These are phyloP conservation scores for Cordyceps militaris DNA, from an alignment of 2,329 filamentous ascomycete genomes.

Conservation along the genomic window DNA sequence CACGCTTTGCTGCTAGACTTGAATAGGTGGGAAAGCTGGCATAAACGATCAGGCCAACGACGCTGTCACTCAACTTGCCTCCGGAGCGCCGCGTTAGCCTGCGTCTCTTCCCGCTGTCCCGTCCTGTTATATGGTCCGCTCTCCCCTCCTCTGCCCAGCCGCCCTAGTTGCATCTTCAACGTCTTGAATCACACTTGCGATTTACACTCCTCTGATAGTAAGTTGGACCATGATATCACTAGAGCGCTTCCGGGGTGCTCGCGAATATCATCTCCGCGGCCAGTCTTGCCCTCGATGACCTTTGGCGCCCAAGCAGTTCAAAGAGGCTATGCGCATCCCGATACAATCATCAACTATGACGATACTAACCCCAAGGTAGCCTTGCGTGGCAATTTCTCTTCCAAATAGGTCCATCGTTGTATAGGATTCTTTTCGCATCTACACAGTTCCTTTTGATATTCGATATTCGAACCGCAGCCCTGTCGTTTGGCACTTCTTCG, in stretches of 20 bases:
- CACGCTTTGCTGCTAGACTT: not conserved
- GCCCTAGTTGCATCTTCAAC: not conserved
- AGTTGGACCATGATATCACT: not conserved
- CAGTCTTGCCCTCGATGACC: not conserved
- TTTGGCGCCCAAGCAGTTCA: not conserved
- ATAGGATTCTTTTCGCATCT: not conserved
- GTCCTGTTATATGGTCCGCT: conserved; percentile 2
- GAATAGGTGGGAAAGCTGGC: not conserved
- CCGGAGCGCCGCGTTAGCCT: conserved; percentile 1
- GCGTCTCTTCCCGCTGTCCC: not conserved
- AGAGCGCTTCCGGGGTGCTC: not conserved
- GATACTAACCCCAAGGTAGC: not conserved
- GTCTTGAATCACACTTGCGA: not conserved
- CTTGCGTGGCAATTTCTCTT: not conserved
- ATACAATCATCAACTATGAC: not conserved
- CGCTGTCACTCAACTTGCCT: not conserved
- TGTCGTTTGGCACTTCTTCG: not conserved
- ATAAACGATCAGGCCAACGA: conserved; percentile 3
- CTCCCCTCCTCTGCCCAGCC: conserved; percentile 1
- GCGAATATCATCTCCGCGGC: not conserved
- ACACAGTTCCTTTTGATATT: not conserved
- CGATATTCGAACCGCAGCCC: not conserved
- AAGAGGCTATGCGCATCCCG: not conserved
- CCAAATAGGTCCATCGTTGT: not conserved
- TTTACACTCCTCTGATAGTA: not conserved